Percentiles rank a stretch among this genome's conserved stretches.
phyloP scores from a whole-genome alignment of 139 green algal species.

The Monoraphidium neglectum region DNA sequence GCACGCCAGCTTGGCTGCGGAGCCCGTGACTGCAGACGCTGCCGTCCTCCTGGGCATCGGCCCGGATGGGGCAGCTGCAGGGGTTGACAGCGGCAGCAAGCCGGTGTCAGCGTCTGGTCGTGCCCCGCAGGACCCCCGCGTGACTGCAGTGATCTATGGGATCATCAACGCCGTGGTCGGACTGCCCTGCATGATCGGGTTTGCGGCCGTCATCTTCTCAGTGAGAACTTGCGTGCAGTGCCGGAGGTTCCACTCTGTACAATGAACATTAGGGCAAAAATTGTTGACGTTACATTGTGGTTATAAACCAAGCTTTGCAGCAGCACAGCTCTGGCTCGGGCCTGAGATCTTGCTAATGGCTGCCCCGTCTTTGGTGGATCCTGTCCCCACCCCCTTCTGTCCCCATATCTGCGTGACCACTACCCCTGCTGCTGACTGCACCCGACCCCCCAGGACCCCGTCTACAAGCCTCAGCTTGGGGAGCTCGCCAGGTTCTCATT shows the following conservation, averaged over 20 bases:
- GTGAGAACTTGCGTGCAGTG: too few species aligned
- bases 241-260: too few species aligned
- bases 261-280: too few species aligned
- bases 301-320: too few species aligned
- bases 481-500: slow-evolving; percentile 29
- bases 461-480: slow-evolving; percentile 18
- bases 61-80: too few species aligned
- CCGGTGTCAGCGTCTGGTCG: background rate
- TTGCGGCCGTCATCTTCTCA: slow-evolving; percentile 64
- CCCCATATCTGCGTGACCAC: background rate
- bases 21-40: too few species aligned
- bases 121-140: too few species aligned
- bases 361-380: background rate
- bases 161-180: slow-evolving; percentile 65
- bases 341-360: background rate
- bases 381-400: too few species aligned
- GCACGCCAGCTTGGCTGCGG: too few species aligned
- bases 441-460: slow-evolving; percentile 6
- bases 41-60: too few species aligned
- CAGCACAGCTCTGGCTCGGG: too few species aligned
- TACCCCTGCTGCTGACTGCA: background rate
- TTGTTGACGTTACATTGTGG: too few species aligned
- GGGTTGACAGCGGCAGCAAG: background rate
- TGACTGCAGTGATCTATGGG: slow-evolving; percentile 39
- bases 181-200: slow-evolving; percentile 76